These are phyloP conservation scores for Penicillium sp. DNA, from an alignment of 2,329 filamentous ascomycete genomes.

Conservation along the genomic window DNA sequence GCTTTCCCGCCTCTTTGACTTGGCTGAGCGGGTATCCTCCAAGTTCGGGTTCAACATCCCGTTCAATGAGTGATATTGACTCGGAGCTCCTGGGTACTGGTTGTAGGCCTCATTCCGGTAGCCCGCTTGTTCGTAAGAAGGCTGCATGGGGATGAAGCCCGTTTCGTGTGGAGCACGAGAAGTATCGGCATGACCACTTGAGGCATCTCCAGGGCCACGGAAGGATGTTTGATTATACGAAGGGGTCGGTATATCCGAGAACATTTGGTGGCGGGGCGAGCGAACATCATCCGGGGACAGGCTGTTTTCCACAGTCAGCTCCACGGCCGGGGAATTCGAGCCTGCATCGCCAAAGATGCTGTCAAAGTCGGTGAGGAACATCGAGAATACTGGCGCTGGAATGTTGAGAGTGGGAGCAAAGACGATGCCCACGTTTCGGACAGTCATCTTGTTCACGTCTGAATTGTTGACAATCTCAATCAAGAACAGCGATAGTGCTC, in stretches of 20 bases:
- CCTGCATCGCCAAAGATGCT: constrained; percentile 76
- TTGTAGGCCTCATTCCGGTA: constrained; percentile 33
- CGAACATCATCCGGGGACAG: constrained; percentile 60
- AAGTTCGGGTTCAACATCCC: constrained; percentile 43
- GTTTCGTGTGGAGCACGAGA: constrained; percentile 46
- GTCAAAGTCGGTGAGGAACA: constrained; percentile 89
- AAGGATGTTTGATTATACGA: constrained; percentile 62
- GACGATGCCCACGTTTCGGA: constrained; percentile 95
- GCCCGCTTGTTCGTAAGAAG: constrained; percentile 47
- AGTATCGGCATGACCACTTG: constrained; percentile 25
- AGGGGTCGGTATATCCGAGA: constrained; percentile 66
- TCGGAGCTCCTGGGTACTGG: constrained; percentile 21
- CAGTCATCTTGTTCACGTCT: constrained; percentile 95
- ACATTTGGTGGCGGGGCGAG: constrained; percentile 66
- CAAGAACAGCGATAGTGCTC: constrained; percentile 83
- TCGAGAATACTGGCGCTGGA: constrained; percentile 87
- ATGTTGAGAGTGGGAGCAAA: constrained; percentile 98
- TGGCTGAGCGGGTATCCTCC: constrained; percentile 39
- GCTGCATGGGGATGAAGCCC: constrained; percentile 55
- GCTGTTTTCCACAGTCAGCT: constrained; percentile 44
- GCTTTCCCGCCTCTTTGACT: constrained; percentile 52
- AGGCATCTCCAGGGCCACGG: constrained; percentile 31
- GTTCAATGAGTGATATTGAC: constrained; percentile 34
- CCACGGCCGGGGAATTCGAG: constrained; percentile 38
- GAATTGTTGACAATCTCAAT: constrained; percentile 91